Evolutionary conservation across 495 filamentous ascomycete species (phyloP), one percentile per base, ranked within the genome.

Genomic region (Neurospora sp.): DNA sequence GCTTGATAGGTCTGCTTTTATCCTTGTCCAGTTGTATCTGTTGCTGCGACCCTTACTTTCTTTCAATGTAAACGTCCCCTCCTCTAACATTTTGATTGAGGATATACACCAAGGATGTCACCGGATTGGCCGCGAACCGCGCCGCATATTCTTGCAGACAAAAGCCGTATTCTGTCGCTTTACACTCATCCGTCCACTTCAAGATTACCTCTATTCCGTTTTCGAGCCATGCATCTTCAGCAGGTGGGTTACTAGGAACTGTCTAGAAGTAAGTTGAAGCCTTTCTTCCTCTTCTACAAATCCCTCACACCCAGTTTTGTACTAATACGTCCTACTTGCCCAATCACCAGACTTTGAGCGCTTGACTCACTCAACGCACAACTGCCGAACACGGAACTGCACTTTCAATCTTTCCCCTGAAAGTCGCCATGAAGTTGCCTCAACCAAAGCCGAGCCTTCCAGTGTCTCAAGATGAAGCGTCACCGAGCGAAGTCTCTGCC

Each of bases 1-100:
- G 7, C 42, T 46, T 2, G 18, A n/a, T 46, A 3, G 3, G 18
- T 9, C 18, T n/a, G 5, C 7, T 5, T 0, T 44, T n/a, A 3
- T n/a, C 16, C 0, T n/a, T n/a, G 16, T n/a, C n/a, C 18, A 3
- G 0, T n/a, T n/a, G 42, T n/a, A 8, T 44, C 18, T 0, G 2
- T n/a, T 18, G 0, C 18, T n/a, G 18, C 6, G 40, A 42, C 14
- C 1, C 12, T 42, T 14, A 3, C 0, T 18, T 44, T n/a, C 2
- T 18, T n/a, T 1, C 7, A 3, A 3, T n/a, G 0, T 1, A 8
- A 3, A n/a, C 16, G 0, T 44, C 14, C 18, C 18, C 8, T 44
- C 7, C 16, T 44, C 18, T 3, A 16, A 41, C 14, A 16, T 7
- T 5, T 39, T 9, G 5, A 18, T 42, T 7, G 16, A 7, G 14